A percentile compares a stretch with the other conserved stretches of the same genome.
These are phyloP conservation scores for Lunularia cruciata DNA, from an alignment of 225 moss, liverwort and hornwort genomes.

Conservation along the genomic window DNA sequence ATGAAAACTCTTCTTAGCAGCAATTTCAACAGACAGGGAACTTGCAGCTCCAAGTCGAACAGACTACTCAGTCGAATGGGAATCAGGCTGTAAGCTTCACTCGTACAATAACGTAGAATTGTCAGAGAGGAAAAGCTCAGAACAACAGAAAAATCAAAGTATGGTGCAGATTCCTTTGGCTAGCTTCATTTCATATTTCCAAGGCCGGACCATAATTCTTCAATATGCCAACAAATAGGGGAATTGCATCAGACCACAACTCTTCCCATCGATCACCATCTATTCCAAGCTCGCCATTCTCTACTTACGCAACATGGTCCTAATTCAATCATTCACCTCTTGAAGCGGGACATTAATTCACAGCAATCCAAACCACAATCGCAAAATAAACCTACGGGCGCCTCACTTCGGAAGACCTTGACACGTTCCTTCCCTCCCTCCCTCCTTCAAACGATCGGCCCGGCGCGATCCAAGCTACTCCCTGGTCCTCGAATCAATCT, in stretches of 20 bases:
- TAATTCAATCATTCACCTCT: not conserved
- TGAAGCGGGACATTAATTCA: not conserved
- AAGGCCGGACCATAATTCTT: not conserved
- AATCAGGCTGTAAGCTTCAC: not conserved
- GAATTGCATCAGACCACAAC: not conserved
- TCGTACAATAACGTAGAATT: no score
- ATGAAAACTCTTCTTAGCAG: not conserved
- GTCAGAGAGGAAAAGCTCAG: not conserved
- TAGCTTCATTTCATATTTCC: not conserved
- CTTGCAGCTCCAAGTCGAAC: not conserved
- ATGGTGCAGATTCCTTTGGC: not conserved
- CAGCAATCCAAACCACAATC: not conserved
- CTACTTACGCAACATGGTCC: not conserved
- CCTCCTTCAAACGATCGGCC: not conserved
- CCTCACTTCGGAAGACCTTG: not conserved
- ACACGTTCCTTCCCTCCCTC: not conserved
- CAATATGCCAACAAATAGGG: not conserved
- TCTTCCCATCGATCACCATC: not conserved
- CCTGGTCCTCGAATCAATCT: not conserved
- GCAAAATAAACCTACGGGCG: not conserved
- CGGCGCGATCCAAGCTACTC: slow-evolving; percentile 11
- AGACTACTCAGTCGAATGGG: not conserved
- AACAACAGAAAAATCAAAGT: not conserved
- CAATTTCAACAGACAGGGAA: not conserved
- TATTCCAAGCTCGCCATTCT: not conserved